Percentiles rank a stretch among this genome's conserved stretches.
Conservation (phyloP, 1,139 yeast species). For the Yamadazyma songkhlaensis region DNA sequence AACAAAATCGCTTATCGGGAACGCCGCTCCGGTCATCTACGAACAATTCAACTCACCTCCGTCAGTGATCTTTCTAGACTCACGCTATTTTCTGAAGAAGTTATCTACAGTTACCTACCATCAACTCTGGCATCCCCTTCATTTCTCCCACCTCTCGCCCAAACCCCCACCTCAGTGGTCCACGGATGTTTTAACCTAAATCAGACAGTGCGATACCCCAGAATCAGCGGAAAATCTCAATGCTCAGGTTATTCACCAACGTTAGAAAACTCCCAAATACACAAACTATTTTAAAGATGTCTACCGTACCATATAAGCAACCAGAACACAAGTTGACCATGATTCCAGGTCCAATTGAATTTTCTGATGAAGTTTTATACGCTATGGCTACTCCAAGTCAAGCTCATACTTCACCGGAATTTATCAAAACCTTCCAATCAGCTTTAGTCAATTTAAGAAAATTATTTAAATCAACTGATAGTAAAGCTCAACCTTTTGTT, state of each 20-base stretch:
- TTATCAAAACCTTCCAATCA: slow-evolving; percentile 68
- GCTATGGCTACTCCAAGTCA: slow-evolving; percentile 87
- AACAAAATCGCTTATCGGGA: too few species aligned
- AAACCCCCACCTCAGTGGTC: background rate
- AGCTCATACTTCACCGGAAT: slow-evolving; percentile 90
- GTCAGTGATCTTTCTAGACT: too few species aligned
- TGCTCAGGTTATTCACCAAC: background rate
- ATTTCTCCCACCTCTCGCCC: too few species aligned
- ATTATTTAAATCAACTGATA: slow-evolving; percentile 68
- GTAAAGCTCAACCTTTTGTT: slow-evolving; percentile 72
- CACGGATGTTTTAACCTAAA: slow-evolving; percentile 1
- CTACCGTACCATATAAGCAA: slow-evolving; percentile 37
- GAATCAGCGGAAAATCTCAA: background rate
- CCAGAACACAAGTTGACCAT: slow-evolving; percentile 57
- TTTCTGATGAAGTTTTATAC: slow-evolving; percentile 73
- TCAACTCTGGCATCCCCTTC: too few species aligned
- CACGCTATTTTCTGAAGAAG: too few species aligned
- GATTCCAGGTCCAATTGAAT: slow-evolving; percentile 94
- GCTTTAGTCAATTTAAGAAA: slow-evolving; percentile 67
- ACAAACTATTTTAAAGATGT: slow-evolving; percentile 7
- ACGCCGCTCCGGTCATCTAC: too few species aligned
- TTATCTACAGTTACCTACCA: too few species aligned
- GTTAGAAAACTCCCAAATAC: background rate
- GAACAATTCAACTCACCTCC: too few species aligned
- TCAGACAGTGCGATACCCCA: background rate